phyloP scores from a whole-genome alignment of 108 stramenopile species.

The Skeletonema marinoi region DNA sequence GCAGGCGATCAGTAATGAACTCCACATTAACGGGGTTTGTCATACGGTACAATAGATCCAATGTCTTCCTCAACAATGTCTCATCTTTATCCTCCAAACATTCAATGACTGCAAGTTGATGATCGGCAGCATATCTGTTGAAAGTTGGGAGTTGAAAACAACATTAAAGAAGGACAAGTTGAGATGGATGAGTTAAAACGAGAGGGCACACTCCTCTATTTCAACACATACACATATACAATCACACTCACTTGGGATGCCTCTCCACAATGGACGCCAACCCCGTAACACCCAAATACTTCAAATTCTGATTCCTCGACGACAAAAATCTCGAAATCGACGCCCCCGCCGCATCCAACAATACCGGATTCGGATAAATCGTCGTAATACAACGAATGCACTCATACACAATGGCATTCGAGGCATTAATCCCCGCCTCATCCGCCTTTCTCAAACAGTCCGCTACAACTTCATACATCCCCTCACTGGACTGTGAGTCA shows the following conservation, averaged over 20 bases:
- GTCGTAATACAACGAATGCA: slow-evolving; percentile 93
- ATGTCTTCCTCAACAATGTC: slow-evolving; percentile 96
- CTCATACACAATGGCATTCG: slow-evolving; percentile 98
- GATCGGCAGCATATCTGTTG: slow-evolving; percentile 85
- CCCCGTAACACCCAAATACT: slow-evolving; percentile 97
- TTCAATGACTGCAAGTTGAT: slow-evolving; percentile 99
- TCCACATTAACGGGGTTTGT: slow-evolving; percentile 99
- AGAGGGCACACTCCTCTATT: too few relatives aligned
- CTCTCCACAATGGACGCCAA: slow-evolving; percentile 94
- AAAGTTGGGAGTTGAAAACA: too few relatives aligned
- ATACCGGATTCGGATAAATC: slow-evolving; percentile 96
- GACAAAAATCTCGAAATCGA: slow-evolving; percentile 92
- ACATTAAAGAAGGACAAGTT: too few relatives aligned
- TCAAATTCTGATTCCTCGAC: slow-evolving; percentile 93
- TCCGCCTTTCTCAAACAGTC: slow-evolving; percentile 94
- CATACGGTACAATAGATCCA: slow-evolving; percentile 97
- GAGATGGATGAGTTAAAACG: too few relatives aligned
- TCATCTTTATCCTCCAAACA: slow-evolving; percentile 99
- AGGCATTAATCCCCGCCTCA: slow-evolving; percentile 98
- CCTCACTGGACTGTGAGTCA: slow-evolving; percentile 75
- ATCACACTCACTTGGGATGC: slow-evolving; percentile 73
- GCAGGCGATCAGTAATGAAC: slow-evolving; percentile 93
- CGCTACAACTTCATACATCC: slow-evolving; percentile 97
- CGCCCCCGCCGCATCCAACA: slow-evolving; percentile 95
- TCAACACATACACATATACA: too few relatives aligned